Conservation (phyloP, 345 rosid genomes). For the Gossypium turneri region DNA sequence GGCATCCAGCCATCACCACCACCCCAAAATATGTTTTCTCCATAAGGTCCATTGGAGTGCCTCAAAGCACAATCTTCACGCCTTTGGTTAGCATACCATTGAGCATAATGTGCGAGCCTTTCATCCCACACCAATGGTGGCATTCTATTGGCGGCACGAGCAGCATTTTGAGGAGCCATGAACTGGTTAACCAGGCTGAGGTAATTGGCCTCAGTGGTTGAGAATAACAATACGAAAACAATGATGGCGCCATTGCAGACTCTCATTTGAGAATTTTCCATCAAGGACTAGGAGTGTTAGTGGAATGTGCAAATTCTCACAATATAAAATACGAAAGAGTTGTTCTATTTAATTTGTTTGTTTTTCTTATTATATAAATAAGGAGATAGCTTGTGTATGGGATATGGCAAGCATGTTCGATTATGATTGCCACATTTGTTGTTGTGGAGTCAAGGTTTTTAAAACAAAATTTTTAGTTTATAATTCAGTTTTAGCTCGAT, state of each 20-base stretch:
- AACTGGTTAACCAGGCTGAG: slow-evolving; percentile 33
- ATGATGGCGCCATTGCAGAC: background rate
- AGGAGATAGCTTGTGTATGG: background rate
- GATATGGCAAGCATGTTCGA: slow-evolving; percentile 45
- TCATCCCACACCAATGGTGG: slow-evolving; percentile 55
- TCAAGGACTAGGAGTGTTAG: slow-evolving; percentile 1
- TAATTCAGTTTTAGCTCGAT: background rate
- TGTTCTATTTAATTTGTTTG: background rate
- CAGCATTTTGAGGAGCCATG: slow-evolving; percentile 64
- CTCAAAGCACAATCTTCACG: slow-evolving; percentile 52
- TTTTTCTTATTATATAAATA: background rate
- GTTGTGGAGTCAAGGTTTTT: slow-evolving; percentile 12
- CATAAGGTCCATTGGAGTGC: slow-evolving; percentile 80
- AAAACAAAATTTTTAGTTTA: background rate
- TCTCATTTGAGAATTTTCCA: slow-evolving; percentile 22
- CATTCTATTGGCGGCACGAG: slow-evolving; percentile 45
- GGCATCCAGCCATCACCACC: slow-evolving; percentile 73
- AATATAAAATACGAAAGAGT: background rate
- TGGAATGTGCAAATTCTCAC: slow-evolving; percentile 1
- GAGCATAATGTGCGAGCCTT: slow-evolving; percentile 45
- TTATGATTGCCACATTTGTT: slow-evolving; percentile 48
- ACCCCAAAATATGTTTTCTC: slow-evolving; percentile 96
- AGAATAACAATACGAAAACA: slow-evolving; percentile 14
- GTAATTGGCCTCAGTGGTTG: slow-evolving; percentile 10
- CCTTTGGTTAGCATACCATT: slow-evolving; percentile 60